Conservation (phyloP, 768 basidiomycete genomes). For the Atractiella rhizophila region DNA sequence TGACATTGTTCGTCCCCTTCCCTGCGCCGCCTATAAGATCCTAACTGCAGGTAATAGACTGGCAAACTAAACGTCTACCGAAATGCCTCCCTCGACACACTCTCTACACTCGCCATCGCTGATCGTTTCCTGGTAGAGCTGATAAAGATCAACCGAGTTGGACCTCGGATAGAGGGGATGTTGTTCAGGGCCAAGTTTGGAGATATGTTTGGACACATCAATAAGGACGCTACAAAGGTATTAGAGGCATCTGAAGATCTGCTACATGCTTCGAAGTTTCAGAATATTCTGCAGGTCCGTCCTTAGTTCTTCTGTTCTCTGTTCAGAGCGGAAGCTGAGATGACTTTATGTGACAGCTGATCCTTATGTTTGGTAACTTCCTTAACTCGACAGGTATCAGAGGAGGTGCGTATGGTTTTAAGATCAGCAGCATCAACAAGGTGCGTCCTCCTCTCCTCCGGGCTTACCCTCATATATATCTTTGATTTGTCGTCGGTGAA, state of each 20-base stretch:
- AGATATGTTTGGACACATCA: conserved; percentile 29
- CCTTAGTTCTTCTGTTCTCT: background rate
- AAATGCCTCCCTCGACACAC: conserved; percentile 59
- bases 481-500: background rate
- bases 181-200: conserved; percentile 69
- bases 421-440: conserved; percentile 92
- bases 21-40: conserved; percentile 6
- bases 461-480: background rate
- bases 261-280: conserved; percentile 60
- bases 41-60: conserved; percentile 36
- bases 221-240: conserved; percentile 53
- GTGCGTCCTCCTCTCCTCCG: conserved; percentile 23
- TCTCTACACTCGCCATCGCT: conserved; percentile 68
- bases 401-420: conserved; percentile 91
- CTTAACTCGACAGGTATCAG: conserved; percentile 93
- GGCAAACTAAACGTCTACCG: conserved; percentile 76
- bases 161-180: conserved; percentile 83
- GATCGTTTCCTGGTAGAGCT: conserved; percentile 92
- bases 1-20: conserved; percentile 63
- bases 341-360: conserved; percentile 31
- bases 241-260: conserved; percentile 55
- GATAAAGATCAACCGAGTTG: conserved; percentile 74
- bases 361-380: conserved; percentile 85
- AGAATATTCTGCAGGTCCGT: conserved; percentile 59
- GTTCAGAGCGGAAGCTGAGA: background rate